Percentiles rank a stretch among this genome's conserved stretches.
Conservation (phyloP, 805 yeast species). For the Scheffersomyces ergatensis region DNA sequence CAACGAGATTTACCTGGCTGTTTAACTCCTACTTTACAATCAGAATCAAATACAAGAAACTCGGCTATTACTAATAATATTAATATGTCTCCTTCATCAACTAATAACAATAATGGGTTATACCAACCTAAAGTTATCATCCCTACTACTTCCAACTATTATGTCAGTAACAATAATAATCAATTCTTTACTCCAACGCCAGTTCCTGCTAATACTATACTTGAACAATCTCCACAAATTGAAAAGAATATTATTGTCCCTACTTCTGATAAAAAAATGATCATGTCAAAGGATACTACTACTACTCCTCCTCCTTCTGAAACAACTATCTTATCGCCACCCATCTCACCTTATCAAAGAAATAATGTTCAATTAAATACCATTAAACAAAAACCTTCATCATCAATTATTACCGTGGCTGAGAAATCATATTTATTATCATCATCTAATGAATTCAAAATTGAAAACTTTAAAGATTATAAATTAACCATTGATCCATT, state of each 20-base stretch:
- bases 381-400: background rate
- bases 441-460: slow-evolving; percentile 39
- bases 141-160: slow-evolving; percentile 6
- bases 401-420: slow-evolving; percentile 1
- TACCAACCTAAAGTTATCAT: background rate
- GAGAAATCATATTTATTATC: slow-evolving; percentile 16
- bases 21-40: slow-evolving; percentile 25
- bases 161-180: too few species aligned
- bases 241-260: background rate
- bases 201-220: background rate
- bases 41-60: slow-evolving; percentile 3
- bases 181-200: background rate
- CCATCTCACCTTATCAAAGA: slow-evolving; percentile 42
- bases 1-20: slow-evolving; percentile 27
- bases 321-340: slow-evolving; percentile 41
- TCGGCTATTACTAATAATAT: background rate
- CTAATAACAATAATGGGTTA: background rate
- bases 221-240: background rate
- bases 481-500: slow-evolving; percentile 48
- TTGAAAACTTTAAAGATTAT: slow-evolving; percentile 46
- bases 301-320: background rate
- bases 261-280: background rate
- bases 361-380: slow-evolving; percentile 1
- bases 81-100: background rate
- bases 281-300: background rate